Percentiles rank a stretch among this genome's conserved stretches.
Evolutionary conservation across 768 basidiomycete species (phyloP).

Genomic region (Suillus decipiens): DNA sequence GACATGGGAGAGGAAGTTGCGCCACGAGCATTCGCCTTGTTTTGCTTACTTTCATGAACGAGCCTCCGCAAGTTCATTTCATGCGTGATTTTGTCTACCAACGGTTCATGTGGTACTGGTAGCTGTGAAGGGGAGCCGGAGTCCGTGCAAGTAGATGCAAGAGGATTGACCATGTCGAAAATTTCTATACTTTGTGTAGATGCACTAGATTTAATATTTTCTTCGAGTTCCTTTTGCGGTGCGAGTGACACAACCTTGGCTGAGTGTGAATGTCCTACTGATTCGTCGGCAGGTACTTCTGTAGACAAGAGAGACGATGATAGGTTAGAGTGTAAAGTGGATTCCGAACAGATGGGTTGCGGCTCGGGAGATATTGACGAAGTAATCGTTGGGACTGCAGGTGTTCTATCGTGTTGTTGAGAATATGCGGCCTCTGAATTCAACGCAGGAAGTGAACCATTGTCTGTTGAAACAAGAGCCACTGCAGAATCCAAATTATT

Average conservation of each 20-base stretch:
- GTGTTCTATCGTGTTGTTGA: not conserved
- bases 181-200: slow-evolving; percentile 31
- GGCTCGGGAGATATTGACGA: not conserved
- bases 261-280: not conserved
- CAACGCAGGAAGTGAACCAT: not conserved
- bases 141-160: not conserved
- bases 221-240: slow-evolving; percentile 47
- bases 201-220: slow-evolving; percentile 40
- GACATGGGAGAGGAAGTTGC: slow-evolving; percentile 2
- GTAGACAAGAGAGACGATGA: slow-evolving; percentile 1
- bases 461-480: not conserved
- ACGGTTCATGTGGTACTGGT: slow-evolving; percentile 5
- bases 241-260: slow-evolving; percentile 27
- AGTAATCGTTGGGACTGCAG: not conserved
- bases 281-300: not conserved
- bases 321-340: not conserved
- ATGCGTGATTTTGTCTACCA: slow-evolving; percentile 37
- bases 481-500: not conserved
- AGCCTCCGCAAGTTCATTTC: slow-evolving; percentile 37
- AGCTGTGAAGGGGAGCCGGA: not conserved
- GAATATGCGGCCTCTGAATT: not conserved
- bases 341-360: not conserved
- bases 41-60: slow-evolving; percentile 38
- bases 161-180: not conserved
- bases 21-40: slow-evolving; percentile 38